Percentiles rank a stretch among this genome's conserved stretches.
These are phyloP conservation scores for Mycena venus DNA, from an alignment of 768 basidiomycete genomes.

Conservation along the genomic window DNA sequence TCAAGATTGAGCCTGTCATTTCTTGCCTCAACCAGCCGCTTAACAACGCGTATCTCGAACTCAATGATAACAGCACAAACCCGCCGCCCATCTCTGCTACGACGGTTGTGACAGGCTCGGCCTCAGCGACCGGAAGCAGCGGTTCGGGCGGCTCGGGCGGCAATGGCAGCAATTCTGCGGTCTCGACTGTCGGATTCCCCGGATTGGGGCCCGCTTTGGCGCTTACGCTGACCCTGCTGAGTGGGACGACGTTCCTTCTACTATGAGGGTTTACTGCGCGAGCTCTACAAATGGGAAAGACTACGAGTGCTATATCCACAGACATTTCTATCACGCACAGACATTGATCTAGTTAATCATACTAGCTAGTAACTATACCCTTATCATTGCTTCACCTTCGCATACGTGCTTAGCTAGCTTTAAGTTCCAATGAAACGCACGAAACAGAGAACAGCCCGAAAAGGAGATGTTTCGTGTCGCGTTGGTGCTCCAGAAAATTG, in stretches of 20 bases:
- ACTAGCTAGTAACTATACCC: not conserved
- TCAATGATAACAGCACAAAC: slow-evolving; percentile 78
- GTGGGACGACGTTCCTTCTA: not conserved
- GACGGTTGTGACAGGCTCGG: not conserved
- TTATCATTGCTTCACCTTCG: not conserved
- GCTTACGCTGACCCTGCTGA: not conserved
- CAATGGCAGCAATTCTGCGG: not conserved
- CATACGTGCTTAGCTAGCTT: not conserved
- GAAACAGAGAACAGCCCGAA: too few relatives aligned
- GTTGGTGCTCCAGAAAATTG: too few relatives aligned
- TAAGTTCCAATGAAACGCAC: not conserved
- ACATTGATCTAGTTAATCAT: slow-evolving; percentile 1
- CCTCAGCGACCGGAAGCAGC: not conserved
- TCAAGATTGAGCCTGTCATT: slow-evolving; percentile 81
- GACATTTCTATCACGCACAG: not conserved
- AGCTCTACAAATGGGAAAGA: not conserved
- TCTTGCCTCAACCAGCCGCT: slow-evolving; percentile 72
- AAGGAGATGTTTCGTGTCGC: too few relatives aligned
- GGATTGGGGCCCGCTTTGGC: slow-evolving; percentile 9
- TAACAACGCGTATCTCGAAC: slow-evolving; percentile 84
- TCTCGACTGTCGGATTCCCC: not conserved
- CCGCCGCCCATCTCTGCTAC: slow-evolving; percentile 54
- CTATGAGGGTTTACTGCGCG: not conserved
- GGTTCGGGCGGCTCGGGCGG: not conserved
- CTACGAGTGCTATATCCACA: not conserved